phyloP scores from a whole-genome alignment of 164 flowering plant genomes.

The Vitis amurensis region DNA sequence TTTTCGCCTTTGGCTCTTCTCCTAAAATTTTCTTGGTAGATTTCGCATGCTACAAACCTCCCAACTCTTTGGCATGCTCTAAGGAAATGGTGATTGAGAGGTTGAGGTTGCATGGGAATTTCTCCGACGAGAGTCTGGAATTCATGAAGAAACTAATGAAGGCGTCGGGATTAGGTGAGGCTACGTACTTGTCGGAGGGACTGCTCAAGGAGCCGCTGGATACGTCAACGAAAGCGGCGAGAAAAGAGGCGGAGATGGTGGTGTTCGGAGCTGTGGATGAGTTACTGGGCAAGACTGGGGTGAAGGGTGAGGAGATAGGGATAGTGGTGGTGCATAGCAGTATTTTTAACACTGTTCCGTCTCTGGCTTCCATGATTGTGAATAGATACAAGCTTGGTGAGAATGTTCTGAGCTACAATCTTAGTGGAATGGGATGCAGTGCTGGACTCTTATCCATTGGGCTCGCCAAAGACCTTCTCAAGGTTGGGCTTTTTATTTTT shows the following conservation, averaged over 20 bases:
- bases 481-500: conserved; percentile 12
- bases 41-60: conserved; percentile 33
- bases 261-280: conserved; percentile 43
- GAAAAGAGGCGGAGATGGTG: conserved; percentile 30
- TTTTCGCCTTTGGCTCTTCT: no score
- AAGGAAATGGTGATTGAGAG: conserved; percentile 13
- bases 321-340: conserved; percentile 40
- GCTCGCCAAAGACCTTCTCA: conserved; percentile 42
- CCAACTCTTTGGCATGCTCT: background rate
- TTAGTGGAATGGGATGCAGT: conserved; percentile 52
- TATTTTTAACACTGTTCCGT: conserved; percentile 28
- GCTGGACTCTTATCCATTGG: conserved; percentile 33
- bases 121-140: conserved; percentile 10
- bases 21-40: conserved; percentile 15
- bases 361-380: conserved; percentile 36
- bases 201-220: conserved; percentile 19
- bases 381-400: conserved; percentile 36
- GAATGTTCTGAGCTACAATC: conserved; percentile 24
- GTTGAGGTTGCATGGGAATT: background rate
- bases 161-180: conserved; percentile 26
- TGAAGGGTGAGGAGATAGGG: conserved; percentile 28
- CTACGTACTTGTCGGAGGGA: conserved; percentile 30
- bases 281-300: conserved; percentile 28
- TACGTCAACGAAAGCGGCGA: conserved; percentile 22
- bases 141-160: conserved; percentile 26